These are phyloP conservation scores for Cladophialophora psammophila DNA, from an alignment of 2,329 filamentous ascomycete species.

Conservation along the genomic window DNA sequence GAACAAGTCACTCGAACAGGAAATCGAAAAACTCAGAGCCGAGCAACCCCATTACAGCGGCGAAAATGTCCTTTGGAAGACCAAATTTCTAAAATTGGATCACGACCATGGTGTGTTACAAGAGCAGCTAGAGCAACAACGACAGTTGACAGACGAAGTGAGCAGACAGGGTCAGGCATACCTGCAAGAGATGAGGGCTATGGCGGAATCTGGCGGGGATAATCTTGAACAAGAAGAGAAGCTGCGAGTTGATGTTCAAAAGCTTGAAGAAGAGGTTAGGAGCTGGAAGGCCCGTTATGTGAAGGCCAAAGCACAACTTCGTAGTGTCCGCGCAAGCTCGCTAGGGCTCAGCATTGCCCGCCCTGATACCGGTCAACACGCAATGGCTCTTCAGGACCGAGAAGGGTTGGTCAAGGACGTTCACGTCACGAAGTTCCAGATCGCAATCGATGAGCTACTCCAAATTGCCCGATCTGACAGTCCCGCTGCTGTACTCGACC, in stretches of 20 bases:
- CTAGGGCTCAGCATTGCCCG: conserved; percentile 67
- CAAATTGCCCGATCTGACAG: conserved; percentile 76
- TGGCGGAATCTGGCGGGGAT: conserved; percentile 80
- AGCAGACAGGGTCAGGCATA: conserved; percentile 82
- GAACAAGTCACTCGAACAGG: conserved; percentile 79
- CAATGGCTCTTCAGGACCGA: conserved; percentile 73
- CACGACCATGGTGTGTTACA: conserved; percentile 72
- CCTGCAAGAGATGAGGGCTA: conserved; percentile 83
- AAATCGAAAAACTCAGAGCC: conserved; percentile 65
- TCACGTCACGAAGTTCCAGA: conserved; percentile 93
- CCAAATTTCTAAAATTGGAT: conserved; percentile 65
- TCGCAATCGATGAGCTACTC: conserved; percentile 89
- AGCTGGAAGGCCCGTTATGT: conserved; percentile 93
- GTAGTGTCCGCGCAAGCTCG: conserved; percentile 80
- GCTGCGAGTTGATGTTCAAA: conserved; percentile 75
- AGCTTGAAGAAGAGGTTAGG: conserved; percentile 81
- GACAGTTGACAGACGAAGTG: conserved; percentile 85
- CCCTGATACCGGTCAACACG: conserved; percentile 55
- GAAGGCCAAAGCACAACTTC: conserved; percentile 83
- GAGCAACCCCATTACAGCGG: conserved; percentile 33
- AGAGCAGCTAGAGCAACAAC: conserved; percentile 72
- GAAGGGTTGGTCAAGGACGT: conserved; percentile 87
- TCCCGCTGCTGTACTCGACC: conserved; percentile 76
- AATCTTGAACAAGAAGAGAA: conserved; percentile 83
- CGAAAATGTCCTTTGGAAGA: conserved; percentile 55